Evolutionary conservation across 441 rosid genomes (phyloP).

Genomic region (Capsella rubella): DNA sequence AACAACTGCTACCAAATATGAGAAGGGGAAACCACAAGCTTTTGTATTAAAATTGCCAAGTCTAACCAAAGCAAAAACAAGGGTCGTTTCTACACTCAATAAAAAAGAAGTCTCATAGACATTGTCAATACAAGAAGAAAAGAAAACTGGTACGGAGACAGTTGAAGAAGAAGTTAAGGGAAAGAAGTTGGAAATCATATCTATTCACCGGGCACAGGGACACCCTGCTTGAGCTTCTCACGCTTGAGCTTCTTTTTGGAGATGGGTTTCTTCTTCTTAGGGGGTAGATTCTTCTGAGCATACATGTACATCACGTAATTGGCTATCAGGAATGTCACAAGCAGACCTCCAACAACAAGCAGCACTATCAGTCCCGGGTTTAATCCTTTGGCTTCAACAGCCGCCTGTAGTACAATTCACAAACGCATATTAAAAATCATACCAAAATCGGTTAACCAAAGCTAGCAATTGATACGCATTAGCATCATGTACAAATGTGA

Average conservation of each 20-base stretch:
- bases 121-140: constrained; percentile 14
- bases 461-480: not conserved
- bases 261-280: constrained; percentile 81
- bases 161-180: not conserved
- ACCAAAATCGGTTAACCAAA: not conserved
- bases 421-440: not conserved
- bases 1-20: not conserved
- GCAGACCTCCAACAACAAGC: constrained; percentile 64
- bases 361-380: constrained; percentile 88
- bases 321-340: constrained; percentile 74
- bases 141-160: not conserved
- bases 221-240: constrained; percentile 88
- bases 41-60: not conserved
- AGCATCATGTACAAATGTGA: not conserved
- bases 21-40: not conserved
- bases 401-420: constrained; percentile 50
- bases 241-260: constrained; percentile 97
- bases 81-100: not conserved
- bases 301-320: constrained; percentile 69
- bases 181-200: not conserved
- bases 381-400: constrained; percentile 65
- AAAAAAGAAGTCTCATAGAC: constrained; percentile 5
- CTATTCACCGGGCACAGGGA: constrained; percentile 53
- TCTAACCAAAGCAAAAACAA: constrained; percentile 9
- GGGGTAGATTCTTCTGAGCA: constrained; percentile 89